phyloP scores from a whole-genome alignment of 2,329 filamentous ascomycete species.

The Fusarium sp. region DNA sequence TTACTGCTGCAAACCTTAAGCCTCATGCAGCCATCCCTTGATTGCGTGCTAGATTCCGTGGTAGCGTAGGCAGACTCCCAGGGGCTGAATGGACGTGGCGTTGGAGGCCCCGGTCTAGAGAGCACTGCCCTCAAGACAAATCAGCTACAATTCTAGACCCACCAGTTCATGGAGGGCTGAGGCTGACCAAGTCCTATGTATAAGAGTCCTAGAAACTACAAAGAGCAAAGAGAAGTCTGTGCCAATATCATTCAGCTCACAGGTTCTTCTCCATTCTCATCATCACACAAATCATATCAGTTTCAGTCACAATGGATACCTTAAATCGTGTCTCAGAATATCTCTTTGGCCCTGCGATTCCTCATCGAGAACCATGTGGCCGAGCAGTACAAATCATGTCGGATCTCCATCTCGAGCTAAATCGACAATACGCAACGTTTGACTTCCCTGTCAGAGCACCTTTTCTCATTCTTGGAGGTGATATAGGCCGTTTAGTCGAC shows the following conservation, averaged over 20 bases:
- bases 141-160: constrained; percentile 12
- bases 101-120: constrained; percentile 32
- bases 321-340: constrained; percentile 33
- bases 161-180: background rate
- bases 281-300: background rate
- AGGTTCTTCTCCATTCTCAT: background rate
- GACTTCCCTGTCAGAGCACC: constrained; percentile 53
- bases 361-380: constrained; percentile 28
- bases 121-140: constrained; percentile 27
- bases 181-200: constrained; percentile 17
- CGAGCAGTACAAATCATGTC: constrained; percentile 52
- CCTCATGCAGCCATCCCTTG: constrained; percentile 4
- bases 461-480: constrained; percentile 58
- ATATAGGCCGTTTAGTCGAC: constrained; percentile 60
- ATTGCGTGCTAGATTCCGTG: background rate
- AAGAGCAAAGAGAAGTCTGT: background rate
- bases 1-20: background rate
- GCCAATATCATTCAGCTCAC: background rate
- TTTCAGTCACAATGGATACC: constrained; percentile 16
- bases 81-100: constrained; percentile 19
- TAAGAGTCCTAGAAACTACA: constrained; percentile 18
- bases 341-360: constrained; percentile 24
- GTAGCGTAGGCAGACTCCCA: constrained; percentile 25
- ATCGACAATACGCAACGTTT: constrained; percentile 54
- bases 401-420: constrained; percentile 60